Base-by-base conservation (phyloP, 2,329 filamentous ascomycete species). In the Coleophoma eucalyptorum region DNA sequence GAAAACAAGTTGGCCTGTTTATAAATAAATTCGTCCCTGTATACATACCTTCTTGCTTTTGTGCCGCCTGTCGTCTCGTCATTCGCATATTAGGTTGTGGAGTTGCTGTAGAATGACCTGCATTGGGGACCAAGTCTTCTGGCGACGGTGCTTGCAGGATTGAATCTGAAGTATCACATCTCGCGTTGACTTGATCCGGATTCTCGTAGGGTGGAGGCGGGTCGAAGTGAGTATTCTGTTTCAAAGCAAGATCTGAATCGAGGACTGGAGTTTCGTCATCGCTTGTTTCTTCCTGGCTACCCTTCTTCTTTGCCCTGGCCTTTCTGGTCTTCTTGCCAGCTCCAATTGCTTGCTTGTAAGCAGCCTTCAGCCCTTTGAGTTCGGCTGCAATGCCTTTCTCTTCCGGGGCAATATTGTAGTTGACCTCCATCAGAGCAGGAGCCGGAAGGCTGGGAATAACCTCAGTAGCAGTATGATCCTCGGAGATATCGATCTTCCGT, bases 301-400 rank as follows among this genome's bases (percentile, higher is more conserved):
- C 58, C 46, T 58, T 58, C 43, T 55, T 62, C 49, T 56, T 63
- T 43, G 51, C 57, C 51, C 42, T 56, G 12, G 42, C 46, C 50
- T 61, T 66, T 43, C 55, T 63, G 37, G 42, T 46, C 49, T 55
- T 61, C 52, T 62, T 66, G 18, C 48, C 54, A 45, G 50, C 48
- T 2, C 64, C 60, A 52, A 66, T 59, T 35, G 63, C 63, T 43
- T 43, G 58, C 49, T 60, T 57, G 53, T 65, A 67, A 20, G 63
- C 65, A 42, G 63, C 63, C 51, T 67, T 67, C 21, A 67, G 55
- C 37, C 54, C 54, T 49, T 63, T 65, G 32, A 66, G 45, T 43
- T 66, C 58, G 20, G 55, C 55, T 20, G 57, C 57, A 10, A 62
- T 46, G 16, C 52, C 45, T 38, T 52, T 50, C 10, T 59, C 62